These are phyloP conservation scores for Lactuca sativa DNA, from an alignment of 129 eudicot species.

Conservation along the genomic window DNA sequence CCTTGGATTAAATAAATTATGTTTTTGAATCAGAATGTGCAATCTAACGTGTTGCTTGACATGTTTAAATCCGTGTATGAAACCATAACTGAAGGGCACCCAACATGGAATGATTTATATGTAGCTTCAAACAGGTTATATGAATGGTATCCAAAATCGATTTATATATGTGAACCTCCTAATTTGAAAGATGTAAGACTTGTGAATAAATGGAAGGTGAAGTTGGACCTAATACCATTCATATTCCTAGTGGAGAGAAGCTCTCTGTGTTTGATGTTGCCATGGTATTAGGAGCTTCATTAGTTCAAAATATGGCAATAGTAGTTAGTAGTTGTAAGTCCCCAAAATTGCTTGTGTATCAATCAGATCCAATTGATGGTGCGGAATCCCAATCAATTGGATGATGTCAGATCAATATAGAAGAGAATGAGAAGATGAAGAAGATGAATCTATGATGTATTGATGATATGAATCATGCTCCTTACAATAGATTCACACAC, in stretches of 20 bases:
- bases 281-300: slow-evolving; percentile 32
- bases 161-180: slow-evolving; percentile 30
- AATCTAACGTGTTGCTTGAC: slow-evolving; percentile 27
- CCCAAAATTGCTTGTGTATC: too few relatives aligned
- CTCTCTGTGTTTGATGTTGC: slow-evolving; percentile 33
- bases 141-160: slow-evolving; percentile 28
- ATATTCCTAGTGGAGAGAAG: slow-evolving; percentile 29
- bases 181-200: slow-evolving; percentile 23
- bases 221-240: slow-evolving; percentile 33
- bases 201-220: slow-evolving; percentile 30
- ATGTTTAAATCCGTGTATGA: slow-evolving; percentile 33
- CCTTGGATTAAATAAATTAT: not conserved
- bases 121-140: slow-evolving; percentile 26
- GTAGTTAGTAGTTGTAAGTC: not conserved
- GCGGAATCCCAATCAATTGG: too few relatives aligned
- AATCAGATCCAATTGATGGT: too few relatives aligned
- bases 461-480: too few relatives aligned
- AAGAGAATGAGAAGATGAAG: too few relatives aligned
- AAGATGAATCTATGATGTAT: too few relatives aligned
- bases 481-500: too few relatives aligned
- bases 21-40: slow-evolving; percentile 21
- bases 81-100: slow-evolving; percentile 30
- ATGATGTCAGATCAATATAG: too few relatives aligned
- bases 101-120: slow-evolving; percentile 28
- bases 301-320: not conserved